Base-by-base conservation (phyloP, 768 basidiomycete species). In the Hirschioporus abietinus region DNA sequence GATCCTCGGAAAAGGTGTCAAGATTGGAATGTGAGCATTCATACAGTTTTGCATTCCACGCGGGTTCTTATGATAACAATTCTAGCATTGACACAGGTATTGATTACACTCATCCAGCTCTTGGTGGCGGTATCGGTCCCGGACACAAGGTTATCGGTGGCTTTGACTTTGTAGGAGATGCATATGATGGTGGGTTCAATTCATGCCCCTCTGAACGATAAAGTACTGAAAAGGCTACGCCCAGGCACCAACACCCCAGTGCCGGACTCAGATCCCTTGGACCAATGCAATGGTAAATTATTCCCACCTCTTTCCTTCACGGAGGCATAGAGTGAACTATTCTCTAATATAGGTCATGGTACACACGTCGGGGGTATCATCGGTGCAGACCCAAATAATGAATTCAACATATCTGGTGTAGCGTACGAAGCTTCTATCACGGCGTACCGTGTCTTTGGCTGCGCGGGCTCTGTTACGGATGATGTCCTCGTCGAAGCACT, bases 321-420 rank as follows among this genome's bases (percentile, higher is more conserved):
- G 23, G 5, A 25, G 42, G 12, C 42, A 20, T 15, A 20, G 12
- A 12, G 12, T n/a, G 20, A 52, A 52, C 12, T 5, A 52, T 6
- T 24, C 17, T 61, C 30, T 24, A 17, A 24, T 23, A 15, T 34
- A 61, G 80, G 81, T 20, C 82, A 84, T 67, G 85, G 86, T 57
- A 86, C 85, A 1, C 86, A 87, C 70, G 86, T 87, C 35, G 81
- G 30, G 23, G 89, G 87, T 15, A 88, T 89, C 71, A 82, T 89
- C 65, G 88, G 85, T 17, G 86, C 86, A 20, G 76, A 86, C 67
- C 83, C 85, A 0, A 82, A 77, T 60, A 91, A 90, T 71, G 71
- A 74, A 36, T 88, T 84, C 78, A 86, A 86, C 75, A 84, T 91
- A 71, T 86, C 84, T 62, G 91, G 91, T 65, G 89, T 89, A 57